A percentile compares a stretch with the other conserved stretches of the same genome.
phyloP scores from a whole-genome alignment of 2,329 filamentous ascomycete species.

The Penicillium sp. region DNA sequence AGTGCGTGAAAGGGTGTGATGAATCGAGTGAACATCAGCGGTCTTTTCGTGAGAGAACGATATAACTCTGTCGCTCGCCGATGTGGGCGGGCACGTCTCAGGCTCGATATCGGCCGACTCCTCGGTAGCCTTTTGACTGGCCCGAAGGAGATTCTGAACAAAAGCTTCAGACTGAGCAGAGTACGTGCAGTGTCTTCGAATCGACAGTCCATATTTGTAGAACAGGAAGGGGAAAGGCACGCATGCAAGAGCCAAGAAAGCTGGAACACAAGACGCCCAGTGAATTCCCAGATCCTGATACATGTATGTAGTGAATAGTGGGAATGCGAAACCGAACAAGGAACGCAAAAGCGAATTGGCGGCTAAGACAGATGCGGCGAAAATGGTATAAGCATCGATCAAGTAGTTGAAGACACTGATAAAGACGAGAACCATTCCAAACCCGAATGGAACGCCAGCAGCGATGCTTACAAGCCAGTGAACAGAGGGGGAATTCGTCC shows the following conservation, averaged over 20 bases:
- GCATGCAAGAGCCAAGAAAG: slow-evolving; percentile 47
- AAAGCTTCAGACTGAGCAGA: slow-evolving; percentile 36
- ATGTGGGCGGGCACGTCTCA: not conserved
- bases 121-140: not conserved
- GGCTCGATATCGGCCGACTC: not conserved
- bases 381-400: slow-evolving; percentile 46
- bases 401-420: slow-evolving; percentile 45
- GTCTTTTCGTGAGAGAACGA: slow-evolving; percentile 12
- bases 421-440: slow-evolving; percentile 45
- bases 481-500: slow-evolving; percentile 52
- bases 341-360: slow-evolving; percentile 50
- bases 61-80: not conserved
- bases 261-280: slow-evolving; percentile 50
- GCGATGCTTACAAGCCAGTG: slow-evolving; percentile 43
- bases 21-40: slow-evolving; percentile 13
- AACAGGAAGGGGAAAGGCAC: slow-evolving; percentile 48
- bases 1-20: slow-evolving; percentile 11
- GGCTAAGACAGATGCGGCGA: slow-evolving; percentile 44
- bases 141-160: slow-evolving; percentile 19
- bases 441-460: slow-evolving; percentile 41
- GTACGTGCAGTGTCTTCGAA: slow-evolving; percentile 45
- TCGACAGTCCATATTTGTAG: slow-evolving; percentile 43
- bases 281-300: slow-evolving; percentile 48
- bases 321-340: slow-evolving; percentile 49
- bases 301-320: slow-evolving; percentile 49